Evolutionary conservation across 192 early-diverging fungal species (phyloP).

Genomic region (Coemansia sp.): DNA sequence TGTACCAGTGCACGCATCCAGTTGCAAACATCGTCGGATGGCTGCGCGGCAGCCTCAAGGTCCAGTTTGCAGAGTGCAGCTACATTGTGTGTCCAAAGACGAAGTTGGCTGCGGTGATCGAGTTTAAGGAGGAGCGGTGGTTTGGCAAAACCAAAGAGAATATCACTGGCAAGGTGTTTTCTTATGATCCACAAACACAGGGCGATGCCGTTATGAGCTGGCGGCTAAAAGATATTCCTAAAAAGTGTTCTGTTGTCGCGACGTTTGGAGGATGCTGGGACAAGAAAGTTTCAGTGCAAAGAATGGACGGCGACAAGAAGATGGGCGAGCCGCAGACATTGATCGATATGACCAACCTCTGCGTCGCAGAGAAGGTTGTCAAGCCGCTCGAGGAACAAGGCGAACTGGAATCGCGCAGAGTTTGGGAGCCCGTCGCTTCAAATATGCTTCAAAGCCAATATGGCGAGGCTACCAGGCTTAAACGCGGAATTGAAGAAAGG

Average conservation of each 20-base stretch:
- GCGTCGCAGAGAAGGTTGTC: slow-evolving; percentile 56
- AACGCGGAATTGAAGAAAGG: slow-evolving; percentile 68
- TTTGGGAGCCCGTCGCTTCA: slow-evolving; percentile 67
- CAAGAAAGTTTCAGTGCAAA: slow-evolving; percentile 57
- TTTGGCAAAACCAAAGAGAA: slow-evolving; percentile 69
- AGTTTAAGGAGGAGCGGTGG: slow-evolving; percentile 78
- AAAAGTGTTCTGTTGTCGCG: slow-evolving; percentile 54
- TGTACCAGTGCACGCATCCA: slow-evolving; percentile 69
- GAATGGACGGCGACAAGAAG: slow-evolving; percentile 4
- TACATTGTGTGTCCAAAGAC: slow-evolving; percentile 67
- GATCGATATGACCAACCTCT: slow-evolving; percentile 59
- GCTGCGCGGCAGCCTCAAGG: slow-evolving; percentile 66
- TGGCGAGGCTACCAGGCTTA: slow-evolving; percentile 64
- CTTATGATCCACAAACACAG: slow-evolving; percentile 56
- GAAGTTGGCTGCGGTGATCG: slow-evolving; percentile 62
- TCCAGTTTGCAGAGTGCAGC: slow-evolving; percentile 63
- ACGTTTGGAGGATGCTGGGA: slow-evolving; percentile 70
- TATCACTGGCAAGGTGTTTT: slow-evolving; percentile 69
- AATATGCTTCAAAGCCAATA: slow-evolving; percentile 63
- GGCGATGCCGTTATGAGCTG: slow-evolving; percentile 34
- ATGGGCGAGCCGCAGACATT: slow-evolving; percentile 30
- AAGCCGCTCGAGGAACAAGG: slow-evolving; percentile 64
- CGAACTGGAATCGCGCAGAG: slow-evolving; percentile 62
- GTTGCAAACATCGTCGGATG: slow-evolving; percentile 68
- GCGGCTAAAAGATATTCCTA: slow-evolving; percentile 64